Evolutionary conservation across 345 rosid genomes (phyloP).

Genomic region (Carallia brachiata): DNA sequence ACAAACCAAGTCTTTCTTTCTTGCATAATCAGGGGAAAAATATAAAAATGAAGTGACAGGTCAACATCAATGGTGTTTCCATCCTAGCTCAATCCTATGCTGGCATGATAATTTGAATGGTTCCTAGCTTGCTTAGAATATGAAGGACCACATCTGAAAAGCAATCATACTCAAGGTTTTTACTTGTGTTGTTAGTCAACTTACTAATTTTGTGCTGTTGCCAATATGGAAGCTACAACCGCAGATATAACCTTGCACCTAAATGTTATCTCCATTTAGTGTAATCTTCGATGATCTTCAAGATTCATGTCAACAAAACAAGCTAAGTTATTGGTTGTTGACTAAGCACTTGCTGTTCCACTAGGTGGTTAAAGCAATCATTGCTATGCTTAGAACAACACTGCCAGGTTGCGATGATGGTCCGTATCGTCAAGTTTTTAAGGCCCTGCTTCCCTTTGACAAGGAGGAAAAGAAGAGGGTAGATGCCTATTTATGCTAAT

Average conservation of each 20-base stretch:
- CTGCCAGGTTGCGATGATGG: constrained; percentile 72
- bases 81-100: constrained; percentile 1
- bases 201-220: no score
- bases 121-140: neutral
- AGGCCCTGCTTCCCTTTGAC: constrained; percentile 79
- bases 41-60: neutral
- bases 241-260: neutral
- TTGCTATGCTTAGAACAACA: constrained; percentile 80
- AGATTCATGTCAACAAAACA: neutral
- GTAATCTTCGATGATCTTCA: neutral
- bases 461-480: constrained; percentile 89
- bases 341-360: constrained; percentile 12
- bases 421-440: constrained; percentile 79
- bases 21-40: neutral
- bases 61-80: neutral
- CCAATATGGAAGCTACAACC: neutral
- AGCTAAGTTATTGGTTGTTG: constrained; percentile 1
- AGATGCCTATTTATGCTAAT: constrained; percentile 2
- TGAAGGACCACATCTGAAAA: neutral
- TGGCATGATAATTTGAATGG: neutral
- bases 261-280: neutral
- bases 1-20: neutral
- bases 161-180: neutral
- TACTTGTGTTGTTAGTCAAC: neutral
- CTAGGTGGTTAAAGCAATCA: constrained; percentile 72